Evolutionary conservation across 2,329 filamentous ascomycete genomes (phyloP).

Genomic region (Epichloe aotearoae): DNA sequence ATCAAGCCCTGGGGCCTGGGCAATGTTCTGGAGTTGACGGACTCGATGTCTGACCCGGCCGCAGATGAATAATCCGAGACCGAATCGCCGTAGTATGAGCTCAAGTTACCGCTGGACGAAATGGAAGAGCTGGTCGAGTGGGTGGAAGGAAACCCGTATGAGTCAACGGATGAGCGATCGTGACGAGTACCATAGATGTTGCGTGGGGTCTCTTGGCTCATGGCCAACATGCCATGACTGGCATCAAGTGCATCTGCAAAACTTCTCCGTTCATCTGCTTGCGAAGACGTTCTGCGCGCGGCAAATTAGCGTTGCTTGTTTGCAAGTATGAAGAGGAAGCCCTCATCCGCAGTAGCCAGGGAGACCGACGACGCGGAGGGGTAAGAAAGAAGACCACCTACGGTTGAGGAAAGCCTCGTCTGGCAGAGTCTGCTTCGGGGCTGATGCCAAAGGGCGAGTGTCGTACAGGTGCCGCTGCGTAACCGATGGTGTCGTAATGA

Average conservation of each 20-base stretch:
- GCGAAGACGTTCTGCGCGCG: slow-evolving; percentile 29
- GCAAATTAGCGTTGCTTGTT: not conserved
- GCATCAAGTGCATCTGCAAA: slow-evolving; percentile 87
- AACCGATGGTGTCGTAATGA: slow-evolving; percentile 66
- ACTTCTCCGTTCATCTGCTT: slow-evolving; percentile 45
- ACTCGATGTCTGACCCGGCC: slow-evolving; percentile 73
- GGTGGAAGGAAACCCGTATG: slow-evolving; percentile 79
- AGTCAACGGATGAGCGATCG: slow-evolving; percentile 63
- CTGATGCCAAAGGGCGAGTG: slow-evolving; percentile 41
- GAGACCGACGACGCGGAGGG: not conserved
- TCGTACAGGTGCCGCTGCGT: slow-evolving; percentile 52
- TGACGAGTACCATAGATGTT: slow-evolving; percentile 69
- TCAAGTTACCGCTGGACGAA: slow-evolving; percentile 69
- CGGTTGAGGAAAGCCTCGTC: slow-evolving; percentile 68
- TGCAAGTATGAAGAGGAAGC: too few species aligned
- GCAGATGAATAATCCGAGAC: slow-evolving; percentile 83
- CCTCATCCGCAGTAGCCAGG: not conserved
- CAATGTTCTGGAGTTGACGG: slow-evolving; percentile 66
- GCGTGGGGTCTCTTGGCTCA: slow-evolving; percentile 88
- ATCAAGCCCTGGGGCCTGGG: slow-evolving; percentile 58
- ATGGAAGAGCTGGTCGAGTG: slow-evolving; percentile 84
- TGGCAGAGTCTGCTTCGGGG: slow-evolving; percentile 38
- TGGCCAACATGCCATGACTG: slow-evolving; percentile 84
- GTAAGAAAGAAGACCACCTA: slow-evolving; percentile 40
- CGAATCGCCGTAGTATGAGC: slow-evolving; percentile 72